Percentiles rank a stretch among this genome's conserved stretches.
Conservation (phyloP, 2,329 filamentous ascomycete genomes). For the Aspergillus niger region DNA sequence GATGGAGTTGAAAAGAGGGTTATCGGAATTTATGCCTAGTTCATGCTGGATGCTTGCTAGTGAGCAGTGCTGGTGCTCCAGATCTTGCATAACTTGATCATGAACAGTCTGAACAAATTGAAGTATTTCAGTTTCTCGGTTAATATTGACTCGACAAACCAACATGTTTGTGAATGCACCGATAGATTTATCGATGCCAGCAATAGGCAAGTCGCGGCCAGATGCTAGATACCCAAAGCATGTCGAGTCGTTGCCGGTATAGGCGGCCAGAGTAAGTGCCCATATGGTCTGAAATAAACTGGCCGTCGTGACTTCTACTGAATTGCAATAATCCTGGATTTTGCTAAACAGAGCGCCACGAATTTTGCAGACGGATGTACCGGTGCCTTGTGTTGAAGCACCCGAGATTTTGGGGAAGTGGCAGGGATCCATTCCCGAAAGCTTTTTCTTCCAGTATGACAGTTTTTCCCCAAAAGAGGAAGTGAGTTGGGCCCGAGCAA, state of each 20-base stretch:
- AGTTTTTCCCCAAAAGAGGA: background rate
- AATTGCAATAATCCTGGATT: too few relatives aligned
- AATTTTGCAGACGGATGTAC: background rate
- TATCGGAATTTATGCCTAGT: too few relatives aligned
- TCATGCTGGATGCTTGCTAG: background rate
- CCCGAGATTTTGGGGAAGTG: background rate
- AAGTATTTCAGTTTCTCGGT: background rate
- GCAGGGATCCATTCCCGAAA: background rate
- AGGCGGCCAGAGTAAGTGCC: conserved; percentile 1
- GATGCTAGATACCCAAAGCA: conserved; percentile 11
- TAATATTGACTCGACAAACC: background rate
- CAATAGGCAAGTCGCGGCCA: conserved; percentile 5
- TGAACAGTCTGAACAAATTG: background rate
- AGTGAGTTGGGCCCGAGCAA: background rate
- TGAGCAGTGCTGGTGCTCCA: background rate
- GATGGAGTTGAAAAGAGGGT: too few relatives aligned
- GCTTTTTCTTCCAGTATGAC: background rate
- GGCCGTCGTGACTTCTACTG: too few relatives aligned
- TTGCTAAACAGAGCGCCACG: too few relatives aligned
- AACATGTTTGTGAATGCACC: conserved; percentile 12
- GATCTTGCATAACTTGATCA: background rate
- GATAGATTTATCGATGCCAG: background rate
- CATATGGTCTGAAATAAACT: conserved; percentile 2
- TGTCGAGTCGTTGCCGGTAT: background rate
- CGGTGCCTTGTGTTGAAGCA: background rate